phyloP scores from a whole-genome alignment of 2,329 filamentous ascomycete species.

The Colletotrichum australisinense region DNA sequence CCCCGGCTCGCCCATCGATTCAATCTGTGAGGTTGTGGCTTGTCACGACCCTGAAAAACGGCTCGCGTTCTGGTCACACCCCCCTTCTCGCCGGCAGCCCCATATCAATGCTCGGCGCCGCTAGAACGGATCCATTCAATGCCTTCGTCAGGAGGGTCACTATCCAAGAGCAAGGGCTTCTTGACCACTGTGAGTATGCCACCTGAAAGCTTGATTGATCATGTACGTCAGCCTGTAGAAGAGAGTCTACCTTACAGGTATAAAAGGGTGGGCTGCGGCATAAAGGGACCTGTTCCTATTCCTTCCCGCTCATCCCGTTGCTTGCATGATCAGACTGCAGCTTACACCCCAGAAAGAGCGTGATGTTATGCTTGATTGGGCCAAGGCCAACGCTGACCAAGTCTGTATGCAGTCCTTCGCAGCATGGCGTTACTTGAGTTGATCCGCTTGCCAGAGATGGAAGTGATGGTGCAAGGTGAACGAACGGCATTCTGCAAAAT shows the following conservation, averaged over 20 bases:
- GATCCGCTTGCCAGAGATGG: constrained; percentile 16
- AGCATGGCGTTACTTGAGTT: constrained; percentile 12
- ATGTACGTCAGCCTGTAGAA: not conserved
- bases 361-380: not conserved
- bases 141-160: constrained; percentile 10
- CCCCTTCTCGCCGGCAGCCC: not conserved
- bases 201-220: not conserved
- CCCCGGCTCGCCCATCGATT: not conserved
- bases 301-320: not conserved
- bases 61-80: not conserved
- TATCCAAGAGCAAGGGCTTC: constrained; percentile 26
- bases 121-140: constrained; percentile 34
- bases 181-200: constrained; percentile 35
- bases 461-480: constrained; percentile 4
- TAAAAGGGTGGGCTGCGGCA: not conserved
- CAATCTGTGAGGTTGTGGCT: not conserved
- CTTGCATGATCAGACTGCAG: not conserved
- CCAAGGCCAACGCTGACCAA: not conserved
- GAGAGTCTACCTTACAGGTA: not conserved
- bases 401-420: not conserved
- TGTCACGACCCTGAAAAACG: not conserved
- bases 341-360: not conserved
- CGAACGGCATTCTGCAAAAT: constrained; percentile 21
- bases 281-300: not conserved
- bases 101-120: constrained; percentile 6